phyloP scores from a whole-genome alignment of 192 early-diverging fungal genomes.

The Gorgonomyces haynaldii region DNA sequence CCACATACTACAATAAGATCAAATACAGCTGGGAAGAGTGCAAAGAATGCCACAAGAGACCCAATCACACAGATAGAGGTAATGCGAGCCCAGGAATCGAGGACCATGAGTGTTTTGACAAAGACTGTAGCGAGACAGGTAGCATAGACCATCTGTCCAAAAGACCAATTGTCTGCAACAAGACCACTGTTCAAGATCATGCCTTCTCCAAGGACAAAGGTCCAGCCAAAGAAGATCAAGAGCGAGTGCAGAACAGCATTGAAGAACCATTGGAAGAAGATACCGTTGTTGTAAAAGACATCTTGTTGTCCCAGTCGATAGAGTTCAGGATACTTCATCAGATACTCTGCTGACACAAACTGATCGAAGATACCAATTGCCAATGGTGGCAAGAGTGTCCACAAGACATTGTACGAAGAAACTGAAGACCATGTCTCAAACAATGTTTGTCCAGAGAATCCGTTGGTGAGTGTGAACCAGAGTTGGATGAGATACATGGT shows the following conservation, averaged over 20 bases:
- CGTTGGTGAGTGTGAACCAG: slow-evolving; percentile 90
- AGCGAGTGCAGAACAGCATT: slow-evolving; percentile 89
- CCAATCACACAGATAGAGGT: slow-evolving; percentile 85
- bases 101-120: slow-evolving; percentile 74
- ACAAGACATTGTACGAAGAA: slow-evolving; percentile 87
- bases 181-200: slow-evolving; percentile 53
- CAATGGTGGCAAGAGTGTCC: slow-evolving; percentile 83
- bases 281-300: slow-evolving; percentile 65
- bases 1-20: too few species aligned
- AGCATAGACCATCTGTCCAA: slow-evolving; percentile 71
- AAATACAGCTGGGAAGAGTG: slow-evolving; percentile 71
- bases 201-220: slow-evolving; percentile 53
- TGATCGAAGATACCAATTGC: slow-evolving; percentile 95
- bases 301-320: slow-evolving; percentile 51
- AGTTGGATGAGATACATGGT: slow-evolving; percentile 95
- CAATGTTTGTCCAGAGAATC: slow-evolving; percentile 90
- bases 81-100: slow-evolving; percentile 81
- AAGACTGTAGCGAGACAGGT: slow-evolving; percentile 66
- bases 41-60: slow-evolving; percentile 72
- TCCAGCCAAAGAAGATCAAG: slow-evolving; percentile 49
- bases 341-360: slow-evolving; percentile 77
- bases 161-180: slow-evolving; percentile 68
- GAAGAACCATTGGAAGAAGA: slow-evolving; percentile 80
- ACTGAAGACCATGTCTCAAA: slow-evolving; percentile 94
- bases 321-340: slow-evolving; percentile 94